Base-by-base conservation (phyloP, 2,329 filamentous ascomycete genomes). In the Pleoardoris graminearum region DNA sequence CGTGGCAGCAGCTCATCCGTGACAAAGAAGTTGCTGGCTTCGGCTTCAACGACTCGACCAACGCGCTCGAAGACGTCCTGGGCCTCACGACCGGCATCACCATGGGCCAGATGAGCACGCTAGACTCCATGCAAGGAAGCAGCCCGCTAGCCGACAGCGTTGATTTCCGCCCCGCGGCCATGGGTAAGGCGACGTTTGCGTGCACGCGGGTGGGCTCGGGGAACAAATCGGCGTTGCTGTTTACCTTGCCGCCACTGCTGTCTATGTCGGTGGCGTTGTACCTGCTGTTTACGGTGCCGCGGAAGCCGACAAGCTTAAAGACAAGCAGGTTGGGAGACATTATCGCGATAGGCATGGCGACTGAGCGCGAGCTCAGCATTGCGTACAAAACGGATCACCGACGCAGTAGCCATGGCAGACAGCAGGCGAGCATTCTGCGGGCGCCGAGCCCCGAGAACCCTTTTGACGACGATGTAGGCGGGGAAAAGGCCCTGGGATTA, bases 301-400 rank as follows among this genome's bases (percentile, higher is more conserved):
- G 36, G 10, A 22, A 52, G 23, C 16, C 25, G 11, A 52, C 50
- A 1, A 52, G 23, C 17, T 52, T 39, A 29, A 48, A 52, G 17
- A 52, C 50, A 1, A 52, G 43, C 23, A 36, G 43, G 6, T 25
- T 52, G 10, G 50, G 42, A 1, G 50, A 52, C 17, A 14, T 52
- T 10, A 52, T 52, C 14, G 43, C 36, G 7, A 52, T 52, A n/a
- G 50, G 50, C 6, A 48, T 52, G 50, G 50, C 50, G 11, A 48
- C 27, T 6, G 43, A 52, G 16, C 35, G 43, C 21, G 43, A 52
- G 25, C 36, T 41, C 5, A 52, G 39, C 37, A 36, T 48, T 29
- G 50, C 50, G 12, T 52, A 43, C 14, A 30, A 30, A 11, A 21
- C 27, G 21, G 50, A 52, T 35, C 36, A 42, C 19, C 2, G 21